Percentiles rank a stretch among this genome's conserved stretches.
Evolutionary conservation across 2,329 filamentous ascomycete genomes (phyloP).

Genomic region (Stagonosporopsis rhizophila): DNA sequence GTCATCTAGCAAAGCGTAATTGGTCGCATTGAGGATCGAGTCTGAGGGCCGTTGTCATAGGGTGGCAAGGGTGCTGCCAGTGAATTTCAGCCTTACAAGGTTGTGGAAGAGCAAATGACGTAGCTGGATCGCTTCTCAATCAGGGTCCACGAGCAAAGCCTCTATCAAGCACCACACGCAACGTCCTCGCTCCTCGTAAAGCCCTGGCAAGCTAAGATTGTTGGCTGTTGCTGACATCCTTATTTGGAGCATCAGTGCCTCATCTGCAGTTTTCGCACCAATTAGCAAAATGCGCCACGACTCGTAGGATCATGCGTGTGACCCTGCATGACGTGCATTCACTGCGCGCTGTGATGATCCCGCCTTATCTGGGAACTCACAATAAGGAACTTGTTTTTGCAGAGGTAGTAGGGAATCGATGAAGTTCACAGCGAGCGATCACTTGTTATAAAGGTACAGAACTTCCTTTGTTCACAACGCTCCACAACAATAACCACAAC

Average conservation of each 20-base stretch:
- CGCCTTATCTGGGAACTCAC: slow-evolving; percentile 2
- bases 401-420: slow-evolving; percentile 4
- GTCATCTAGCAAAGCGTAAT: too few relatives aligned
- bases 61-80: neutral
- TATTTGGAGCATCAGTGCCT: slow-evolving; percentile 20
- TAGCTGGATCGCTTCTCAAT: slow-evolving; percentile 12
- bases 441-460: slow-evolving; percentile 17
- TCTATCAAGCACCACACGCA: neutral
- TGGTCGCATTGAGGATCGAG: neutral
- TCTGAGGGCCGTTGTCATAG: neutral
- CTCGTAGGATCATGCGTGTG: slow-evolving; percentile 9
- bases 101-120: slow-evolving; percentile 30
- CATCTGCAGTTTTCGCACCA: slow-evolving; percentile 10
- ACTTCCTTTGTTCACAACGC: neutral
- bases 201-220: slow-evolving; percentile 22
- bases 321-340: slow-evolving; percentile 38
- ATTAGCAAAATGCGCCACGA: slow-evolving; percentile 29
- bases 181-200: slow-evolving; percentile 2
- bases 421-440: slow-evolving; percentile 1
- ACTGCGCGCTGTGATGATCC: slow-evolving; percentile 13
- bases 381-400: slow-evolving; percentile 32
- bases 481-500: neutral
- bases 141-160: slow-evolving; percentile 3
- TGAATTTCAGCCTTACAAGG: slow-evolving; percentile 14
- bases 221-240: slow-evolving; percentile 10